These are phyloP conservation scores for Ogataea polymorpha DNA, from an alignment of 805 yeast genomes.

Conservation along the genomic window DNA sequence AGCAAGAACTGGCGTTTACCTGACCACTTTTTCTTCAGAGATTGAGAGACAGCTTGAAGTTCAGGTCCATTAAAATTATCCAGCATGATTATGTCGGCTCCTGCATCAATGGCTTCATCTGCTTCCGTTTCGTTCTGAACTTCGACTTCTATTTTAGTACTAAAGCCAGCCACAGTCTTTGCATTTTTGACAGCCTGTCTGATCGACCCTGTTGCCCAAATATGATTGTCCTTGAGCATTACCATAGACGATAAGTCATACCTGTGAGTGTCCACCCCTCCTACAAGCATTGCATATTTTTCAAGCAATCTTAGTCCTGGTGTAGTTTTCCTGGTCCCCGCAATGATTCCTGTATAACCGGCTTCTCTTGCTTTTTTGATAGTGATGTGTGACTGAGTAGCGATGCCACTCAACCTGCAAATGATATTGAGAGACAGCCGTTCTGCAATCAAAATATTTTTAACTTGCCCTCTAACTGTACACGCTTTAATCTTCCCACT, in stretches of 20 bases:
- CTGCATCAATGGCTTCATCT: slow-evolving; percentile 86
- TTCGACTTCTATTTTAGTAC: slow-evolving; percentile 89
- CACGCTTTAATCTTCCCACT: slow-evolving; percentile 71
- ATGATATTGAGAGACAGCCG: slow-evolving; percentile 80
- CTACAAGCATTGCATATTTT: slow-evolving; percentile 92
- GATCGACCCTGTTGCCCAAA: slow-evolving; percentile 90
- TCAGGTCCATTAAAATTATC: slow-evolving; percentile 77
- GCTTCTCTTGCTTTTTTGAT: slow-evolving; percentile 57
- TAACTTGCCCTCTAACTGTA: slow-evolving; percentile 73
- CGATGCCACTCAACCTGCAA: slow-evolving; percentile 83
- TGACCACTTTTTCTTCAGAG: slow-evolving; percentile 56
- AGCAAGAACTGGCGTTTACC: slow-evolving; percentile 53
- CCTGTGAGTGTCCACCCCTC: slow-evolving; percentile 91
- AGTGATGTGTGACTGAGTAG: slow-evolving; percentile 65
- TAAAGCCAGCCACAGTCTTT: slow-evolving; percentile 78
- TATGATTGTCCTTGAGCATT: slow-evolving; percentile 92
- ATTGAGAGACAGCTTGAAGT: slow-evolving; percentile 60
- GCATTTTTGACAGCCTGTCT: slow-evolving; percentile 79
- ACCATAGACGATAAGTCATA: slow-evolving; percentile 92
- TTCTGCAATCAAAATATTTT: slow-evolving; percentile 76
- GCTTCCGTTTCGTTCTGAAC: slow-evolving; percentile 85
- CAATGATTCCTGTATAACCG: slow-evolving; percentile 81
- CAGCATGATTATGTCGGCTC: slow-evolving; percentile 94
- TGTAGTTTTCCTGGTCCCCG: slow-evolving; percentile 97
- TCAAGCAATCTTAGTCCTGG: slow-evolving; percentile 89